Evolutionary conservation across 495 filamentous ascomycete species (phyloP).

Genomic region (Neurospora pannonica): DNA sequence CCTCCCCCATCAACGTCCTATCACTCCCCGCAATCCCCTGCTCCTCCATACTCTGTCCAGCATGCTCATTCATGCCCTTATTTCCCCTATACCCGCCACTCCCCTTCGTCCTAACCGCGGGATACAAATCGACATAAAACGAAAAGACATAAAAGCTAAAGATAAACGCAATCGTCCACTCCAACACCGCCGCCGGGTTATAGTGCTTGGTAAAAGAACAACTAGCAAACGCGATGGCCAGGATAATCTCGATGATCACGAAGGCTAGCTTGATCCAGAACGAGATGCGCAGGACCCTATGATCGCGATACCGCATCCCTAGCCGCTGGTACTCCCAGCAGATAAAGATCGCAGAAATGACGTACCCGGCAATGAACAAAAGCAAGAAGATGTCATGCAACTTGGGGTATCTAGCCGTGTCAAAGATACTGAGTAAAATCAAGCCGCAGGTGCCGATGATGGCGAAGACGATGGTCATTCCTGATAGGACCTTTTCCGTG

Average conservation of each 20-base stretch:
- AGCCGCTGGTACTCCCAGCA: conserved; percentile 83
- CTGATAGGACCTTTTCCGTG: conserved; percentile 60
- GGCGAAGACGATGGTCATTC: conserved; percentile 61
- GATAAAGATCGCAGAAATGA: conserved; percentile 73
- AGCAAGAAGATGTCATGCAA: conserved; percentile 70
- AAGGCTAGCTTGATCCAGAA: conserved; percentile 80
- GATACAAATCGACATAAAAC: conserved; percentile 80
- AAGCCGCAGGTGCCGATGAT: conserved; percentile 68
- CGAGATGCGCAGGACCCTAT: conserved; percentile 59
- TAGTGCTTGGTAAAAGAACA: conserved; percentile 30
- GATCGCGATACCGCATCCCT: conserved; percentile 63
- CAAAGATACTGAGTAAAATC: conserved; percentile 76
- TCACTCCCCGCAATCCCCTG: not conserved
- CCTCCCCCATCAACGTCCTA: not conserved
- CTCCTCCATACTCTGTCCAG: not conserved
- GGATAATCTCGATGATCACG: conserved; percentile 64
- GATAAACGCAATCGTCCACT: conserved; percentile 78
- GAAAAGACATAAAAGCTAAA: conserved; percentile 86
- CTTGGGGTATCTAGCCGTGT: conserved; percentile 55
- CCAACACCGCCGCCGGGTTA: conserved; percentile 50
- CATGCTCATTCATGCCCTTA: not conserved
- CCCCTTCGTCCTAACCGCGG: conserved; percentile 57
- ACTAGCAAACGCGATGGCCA: conserved; percentile 58
- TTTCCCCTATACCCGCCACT: not conserved
- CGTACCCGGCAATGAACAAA: conserved; percentile 77